Evolutionary conservation across 495 filamentous ascomycete species (phyloP).

Genomic region (Tuber borchii): DNA sequence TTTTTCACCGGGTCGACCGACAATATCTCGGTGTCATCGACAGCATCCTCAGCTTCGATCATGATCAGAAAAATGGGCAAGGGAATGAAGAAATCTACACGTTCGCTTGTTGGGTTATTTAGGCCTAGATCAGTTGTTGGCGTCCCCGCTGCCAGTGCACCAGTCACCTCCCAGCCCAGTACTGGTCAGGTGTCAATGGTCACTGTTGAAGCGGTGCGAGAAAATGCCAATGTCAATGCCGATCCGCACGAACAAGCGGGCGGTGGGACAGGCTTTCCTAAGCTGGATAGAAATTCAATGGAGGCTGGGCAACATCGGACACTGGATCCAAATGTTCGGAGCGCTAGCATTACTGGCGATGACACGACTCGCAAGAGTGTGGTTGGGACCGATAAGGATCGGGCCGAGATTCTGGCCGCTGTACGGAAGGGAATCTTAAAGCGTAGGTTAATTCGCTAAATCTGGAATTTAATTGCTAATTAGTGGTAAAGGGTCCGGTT

Average conservation of each 20-base stretch:
- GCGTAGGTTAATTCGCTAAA: constrained; percentile 54
- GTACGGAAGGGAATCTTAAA: constrained; percentile 94
- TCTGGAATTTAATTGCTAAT: background rate
- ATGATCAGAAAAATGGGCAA: constrained; percentile 99
- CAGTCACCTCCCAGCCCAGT: constrained; percentile 56
- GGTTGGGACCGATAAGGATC: constrained; percentile 80
- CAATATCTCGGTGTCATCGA: constrained; percentile 94
- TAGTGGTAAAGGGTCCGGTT: constrained; percentile 54
- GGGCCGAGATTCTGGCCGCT: constrained; percentile 81
- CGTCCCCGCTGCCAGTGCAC: constrained; percentile 60
- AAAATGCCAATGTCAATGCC: constrained; percentile 71
- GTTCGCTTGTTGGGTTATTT: constrained; percentile 90
- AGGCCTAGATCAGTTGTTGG: constrained; percentile 87
- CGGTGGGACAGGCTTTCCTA: constrained; percentile 79
- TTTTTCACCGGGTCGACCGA: constrained; percentile 90
- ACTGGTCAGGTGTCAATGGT: constrained; percentile 84
- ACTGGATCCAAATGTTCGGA: constrained; percentile 44
- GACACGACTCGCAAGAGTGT: constrained; percentile 72
- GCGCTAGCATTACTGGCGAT: constrained; percentile 53
- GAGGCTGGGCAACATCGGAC: constrained; percentile 49
- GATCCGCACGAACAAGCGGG: constrained; percentile 62
- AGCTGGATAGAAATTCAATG: constrained; percentile 71
- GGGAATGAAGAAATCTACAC: constrained; percentile 84
- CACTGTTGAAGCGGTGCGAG: constrained; percentile 86
- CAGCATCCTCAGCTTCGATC: constrained; percentile 92